Base-by-base conservation (phyloP, 2,329 filamentous ascomycete genomes). In the Microdochium paspali region DNA sequence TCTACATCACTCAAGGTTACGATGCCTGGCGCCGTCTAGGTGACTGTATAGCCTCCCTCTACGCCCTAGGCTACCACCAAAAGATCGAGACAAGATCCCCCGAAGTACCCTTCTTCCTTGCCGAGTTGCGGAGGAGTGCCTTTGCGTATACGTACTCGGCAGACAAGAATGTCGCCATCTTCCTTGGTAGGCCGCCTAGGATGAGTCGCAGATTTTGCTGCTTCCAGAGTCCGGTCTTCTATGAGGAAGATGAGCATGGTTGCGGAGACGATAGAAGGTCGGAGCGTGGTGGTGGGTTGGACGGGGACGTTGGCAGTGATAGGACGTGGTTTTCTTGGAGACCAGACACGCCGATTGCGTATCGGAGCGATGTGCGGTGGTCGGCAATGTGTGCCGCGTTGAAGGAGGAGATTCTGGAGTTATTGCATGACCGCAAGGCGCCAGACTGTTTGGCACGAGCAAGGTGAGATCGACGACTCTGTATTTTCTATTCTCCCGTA, bases 121-220 rank as follows among this genome's bases (percentile, higher is more conserved):
- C 54, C 1, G 61, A 71, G 43, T 60, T 73, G 46, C 60, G 70
- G 23, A 60, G 61, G 47, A 57, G 58, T 2, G 64, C 64, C 5
- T 72, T 74, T 49, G 66, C 65, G 4, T 60, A 65, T 2, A 62
- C 63, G 5, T 75, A 72, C 47, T 67, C 66, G 6, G 66, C 65
- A 4, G 72, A 75, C 48, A 75, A 73, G 48, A 68, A 65, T 35
- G 56, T 74, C 7, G 66, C 71, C 1, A 68, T 73, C 1, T 76
- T 76, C 46, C 64, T 74, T n/a, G 72, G 72, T 3, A 63, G 72
- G 2, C 72, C 72, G 3, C 70, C 71, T 3, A 61, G 71, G 2
- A 66, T 75, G 32, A 63, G 63, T n/a, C 60, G 65, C 31, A 62
- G 64, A 32, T 72, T 66, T 48, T 72, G 70, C 52, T 58, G 58